Conservation (phyloP, 768 basidiomycete species). For the Leccinum ochraceum region DNA sequence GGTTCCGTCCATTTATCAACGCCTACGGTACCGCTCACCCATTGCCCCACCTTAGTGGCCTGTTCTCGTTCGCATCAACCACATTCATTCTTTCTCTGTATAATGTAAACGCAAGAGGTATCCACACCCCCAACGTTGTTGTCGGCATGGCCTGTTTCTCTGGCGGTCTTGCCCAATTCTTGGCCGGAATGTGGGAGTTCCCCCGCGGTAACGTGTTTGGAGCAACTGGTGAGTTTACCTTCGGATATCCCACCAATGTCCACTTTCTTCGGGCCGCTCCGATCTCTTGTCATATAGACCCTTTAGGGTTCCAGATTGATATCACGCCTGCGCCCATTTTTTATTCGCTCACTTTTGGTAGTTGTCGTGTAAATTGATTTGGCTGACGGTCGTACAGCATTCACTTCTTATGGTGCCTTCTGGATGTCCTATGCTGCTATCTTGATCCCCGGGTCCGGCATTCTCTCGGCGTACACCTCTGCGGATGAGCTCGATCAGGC, state of each 20-base stretch:
- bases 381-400: constrained; percentile 46
- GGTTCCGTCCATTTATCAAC: not conserved
- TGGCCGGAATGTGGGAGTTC: constrained; percentile 92
- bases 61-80: constrained; percentile 83
- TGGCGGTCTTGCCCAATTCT: constrained; percentile 82
- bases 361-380: not conserved
- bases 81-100: constrained; percentile 78
- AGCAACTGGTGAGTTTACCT: constrained; percentile 57
- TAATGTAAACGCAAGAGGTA: constrained; percentile 59
- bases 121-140: constrained; percentile 64
- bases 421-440: constrained; percentile 84
- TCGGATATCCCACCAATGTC: not conserved
- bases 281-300: not conserved
- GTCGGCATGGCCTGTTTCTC: constrained; percentile 86
- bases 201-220: constrained; percentile 69
- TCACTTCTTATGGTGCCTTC: constrained; percentile 83
- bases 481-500: constrained; percentile 50
- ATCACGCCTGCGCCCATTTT: not conserved
- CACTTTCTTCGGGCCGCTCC: not conserved
- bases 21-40: too few species aligned
- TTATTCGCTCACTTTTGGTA: not conserved
- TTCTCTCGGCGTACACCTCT: constrained; percentile 50
- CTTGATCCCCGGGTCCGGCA: constrained; percentile 68
- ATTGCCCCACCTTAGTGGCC: constrained; percentile 47
- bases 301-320: not conserved